Percentiles rank a stretch among this genome's conserved stretches.
phyloP scores from a whole-genome alignment of 441 rosid species.

The Capsella rubella region DNA sequence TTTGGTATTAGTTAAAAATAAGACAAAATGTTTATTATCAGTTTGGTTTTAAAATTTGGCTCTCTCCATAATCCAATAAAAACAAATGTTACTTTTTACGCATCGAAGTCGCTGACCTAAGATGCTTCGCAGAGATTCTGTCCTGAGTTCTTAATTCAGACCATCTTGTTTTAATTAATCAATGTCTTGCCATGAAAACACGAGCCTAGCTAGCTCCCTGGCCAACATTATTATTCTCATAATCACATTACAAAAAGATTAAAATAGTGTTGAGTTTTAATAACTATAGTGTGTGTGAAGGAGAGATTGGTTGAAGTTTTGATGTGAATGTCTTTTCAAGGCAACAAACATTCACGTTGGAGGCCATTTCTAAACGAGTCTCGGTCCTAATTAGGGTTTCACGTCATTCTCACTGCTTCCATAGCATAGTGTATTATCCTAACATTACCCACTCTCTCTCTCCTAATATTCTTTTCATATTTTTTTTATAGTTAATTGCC shows the following conservation, averaged over 20 bases:
- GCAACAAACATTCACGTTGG: slow-evolving; percentile 72
- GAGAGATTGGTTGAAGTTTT: slow-evolving; percentile 52
- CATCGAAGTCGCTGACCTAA: slow-evolving; percentile 46
- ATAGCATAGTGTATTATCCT: slow-evolving; percentile 43
- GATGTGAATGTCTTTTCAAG: slow-evolving; percentile 58
- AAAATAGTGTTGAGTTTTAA: slow-evolving; percentile 26
- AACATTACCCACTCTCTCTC: slow-evolving; percentile 31
- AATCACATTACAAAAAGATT: slow-evolving; percentile 24
- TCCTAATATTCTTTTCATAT: not conserved
- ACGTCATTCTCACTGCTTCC: slow-evolving; percentile 39
- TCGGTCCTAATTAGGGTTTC: slow-evolving; percentile 53
- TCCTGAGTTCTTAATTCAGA: slow-evolving; percentile 20
- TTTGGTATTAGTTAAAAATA: slow-evolving; percentile 34
- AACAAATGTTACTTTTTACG: slow-evolving; percentile 43
- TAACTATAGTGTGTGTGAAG: slow-evolving; percentile 36
- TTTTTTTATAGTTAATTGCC: not conserved
- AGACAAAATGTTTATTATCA: slow-evolving; percentile 31
- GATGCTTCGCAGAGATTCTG: slow-evolving; percentile 50
- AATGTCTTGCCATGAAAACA: slow-evolving; percentile 37
- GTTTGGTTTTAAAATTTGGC: slow-evolving; percentile 10
- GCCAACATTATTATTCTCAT: slow-evolving; percentile 36
- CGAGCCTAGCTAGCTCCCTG: slow-evolving; percentile 24
- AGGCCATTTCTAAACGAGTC: slow-evolving; percentile 51
- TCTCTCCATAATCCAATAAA: slow-evolving; percentile 28
- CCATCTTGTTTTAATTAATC: slow-evolving; percentile 31